Evolutionary conservation across 495 filamentous ascomycete genomes (phyloP).

Genomic region (Oidiodendron maius): DNA sequence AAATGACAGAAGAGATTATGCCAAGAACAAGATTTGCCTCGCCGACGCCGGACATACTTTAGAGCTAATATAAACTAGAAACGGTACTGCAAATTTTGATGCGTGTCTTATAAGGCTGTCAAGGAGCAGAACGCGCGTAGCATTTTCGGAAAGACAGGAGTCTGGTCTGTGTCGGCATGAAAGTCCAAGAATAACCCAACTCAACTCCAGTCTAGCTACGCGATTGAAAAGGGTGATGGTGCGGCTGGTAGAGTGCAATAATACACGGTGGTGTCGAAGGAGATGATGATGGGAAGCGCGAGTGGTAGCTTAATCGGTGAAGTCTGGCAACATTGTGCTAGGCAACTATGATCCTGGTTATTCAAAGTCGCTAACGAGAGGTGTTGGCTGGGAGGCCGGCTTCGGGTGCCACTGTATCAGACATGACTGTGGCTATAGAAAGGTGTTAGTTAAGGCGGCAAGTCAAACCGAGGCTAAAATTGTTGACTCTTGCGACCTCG

Average conservation of each 20-base stretch:
- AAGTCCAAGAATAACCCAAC: background rate
- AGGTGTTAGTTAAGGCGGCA: no score
- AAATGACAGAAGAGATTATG: constrained; percentile 22
- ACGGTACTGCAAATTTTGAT: background rate
- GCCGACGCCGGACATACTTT: constrained; percentile 6
- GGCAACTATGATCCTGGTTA: no score
- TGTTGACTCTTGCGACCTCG: no score
- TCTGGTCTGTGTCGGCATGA: background rate
- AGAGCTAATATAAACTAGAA: constrained; percentile 4
- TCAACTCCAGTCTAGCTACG: background rate
- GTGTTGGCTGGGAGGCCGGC: no score
- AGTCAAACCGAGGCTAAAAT: no score
- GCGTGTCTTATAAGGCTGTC: constrained; percentile 3
- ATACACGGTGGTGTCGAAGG: background rate
- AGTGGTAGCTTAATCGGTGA: background rate
- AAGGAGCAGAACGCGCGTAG: background rate
- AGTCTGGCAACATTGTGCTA: background rate
- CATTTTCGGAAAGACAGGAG: background rate
- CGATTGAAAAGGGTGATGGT: background rate
- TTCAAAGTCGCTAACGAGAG: no score
- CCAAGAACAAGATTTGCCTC: constrained; percentile 17
- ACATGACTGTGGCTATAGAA: no score
- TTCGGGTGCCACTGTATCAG: no score
- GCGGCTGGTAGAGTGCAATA: background rate
- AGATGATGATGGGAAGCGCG: background rate